Evolutionary conservation across 139 green algal genomes (phyloP).

Genomic region (Chlamydomonas asymmetrica): DNA sequence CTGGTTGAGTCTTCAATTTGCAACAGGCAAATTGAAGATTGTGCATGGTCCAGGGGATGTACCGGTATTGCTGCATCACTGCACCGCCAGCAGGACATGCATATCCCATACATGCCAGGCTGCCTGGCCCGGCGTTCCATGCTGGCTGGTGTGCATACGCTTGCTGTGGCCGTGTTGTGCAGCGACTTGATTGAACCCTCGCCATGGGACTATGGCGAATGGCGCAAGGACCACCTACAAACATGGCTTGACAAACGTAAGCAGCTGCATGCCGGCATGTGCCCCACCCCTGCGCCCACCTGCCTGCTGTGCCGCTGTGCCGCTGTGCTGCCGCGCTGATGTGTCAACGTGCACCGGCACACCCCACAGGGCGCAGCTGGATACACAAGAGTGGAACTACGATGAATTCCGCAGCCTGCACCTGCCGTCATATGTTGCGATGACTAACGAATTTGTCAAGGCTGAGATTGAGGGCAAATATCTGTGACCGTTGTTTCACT

Average conservation of each 20-base stretch:
- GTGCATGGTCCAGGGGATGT: too few species aligned
- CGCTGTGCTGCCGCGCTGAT: not conserved
- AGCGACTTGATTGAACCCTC: conserved; percentile 44
- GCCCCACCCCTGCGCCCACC: not conserved
- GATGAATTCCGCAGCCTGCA: conserved; percentile 21
- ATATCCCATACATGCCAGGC: not conserved
- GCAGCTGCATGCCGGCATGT: not conserved
- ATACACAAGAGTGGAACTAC: conserved; percentile 29
- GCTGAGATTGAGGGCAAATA: conserved; percentile 26
- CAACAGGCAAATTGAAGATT: not conserved
- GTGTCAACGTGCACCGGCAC: not conserved
- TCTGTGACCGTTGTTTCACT: not conserved
- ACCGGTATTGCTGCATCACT: not conserved
- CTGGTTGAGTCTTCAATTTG: not conserved
- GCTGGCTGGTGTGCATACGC: not conserved
- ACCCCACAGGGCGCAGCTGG: conserved; percentile 24
- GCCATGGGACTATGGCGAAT: conserved; percentile 65
- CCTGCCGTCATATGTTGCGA: conserved; percentile 26
- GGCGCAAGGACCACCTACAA: conserved; percentile 41
- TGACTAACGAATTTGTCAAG: conserved; percentile 30
- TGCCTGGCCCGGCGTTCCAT: not conserved
- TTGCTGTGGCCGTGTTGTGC: not conserved
- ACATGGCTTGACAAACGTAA: conserved; percentile 37
- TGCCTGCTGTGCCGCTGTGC: not conserved
- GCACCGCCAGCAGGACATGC: not conserved